Percentiles rank a stretch among this genome's conserved stretches.
Evolutionary conservation across 1,284 basidiomycete species (phyloP).

Genomic region (Pascua sp.): DNA sequence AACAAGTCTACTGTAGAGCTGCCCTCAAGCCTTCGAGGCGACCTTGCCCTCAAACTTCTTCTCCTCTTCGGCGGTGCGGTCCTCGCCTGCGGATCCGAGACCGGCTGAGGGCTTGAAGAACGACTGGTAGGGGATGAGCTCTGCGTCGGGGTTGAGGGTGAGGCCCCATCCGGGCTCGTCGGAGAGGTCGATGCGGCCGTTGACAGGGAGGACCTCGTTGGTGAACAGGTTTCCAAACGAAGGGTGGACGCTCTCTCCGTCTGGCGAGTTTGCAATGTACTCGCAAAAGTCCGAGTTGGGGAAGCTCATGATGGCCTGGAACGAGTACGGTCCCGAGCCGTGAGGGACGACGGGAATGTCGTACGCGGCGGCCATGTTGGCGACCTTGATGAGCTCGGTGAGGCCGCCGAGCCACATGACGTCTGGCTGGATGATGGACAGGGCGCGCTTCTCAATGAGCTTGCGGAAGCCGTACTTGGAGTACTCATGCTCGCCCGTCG

Average conservation of each 20-base stretch:
- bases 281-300: slow-evolving; percentile 47
- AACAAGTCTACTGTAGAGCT: background rate
- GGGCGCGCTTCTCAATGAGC: slow-evolving; percentile 54
- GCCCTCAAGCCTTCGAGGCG: slow-evolving; percentile 9
- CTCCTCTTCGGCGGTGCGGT: slow-evolving; percentile 17
- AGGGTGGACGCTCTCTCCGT: slow-evolving; percentile 54
- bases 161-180: slow-evolving; percentile 56
- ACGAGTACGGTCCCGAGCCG: slow-evolving; percentile 51
- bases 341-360: slow-evolving; percentile 58
- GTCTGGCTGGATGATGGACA: slow-evolving; percentile 57
- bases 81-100: slow-evolving; percentile 34
- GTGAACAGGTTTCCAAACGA: slow-evolving; percentile 57
- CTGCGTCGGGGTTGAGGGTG: slow-evolving; percentile 53
- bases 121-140: slow-evolving; percentile 43
- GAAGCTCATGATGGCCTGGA: slow-evolving; percentile 48
- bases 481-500: slow-evolving; percentile 59
- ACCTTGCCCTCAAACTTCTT: slow-evolving; percentile 9
- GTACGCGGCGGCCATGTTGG: slow-evolving; percentile 45
- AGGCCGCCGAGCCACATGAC: slow-evolving; percentile 56
- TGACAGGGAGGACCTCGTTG: slow-evolving; percentile 54
- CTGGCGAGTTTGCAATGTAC: slow-evolving; percentile 56
- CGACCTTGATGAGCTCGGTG: slow-evolving; percentile 56
- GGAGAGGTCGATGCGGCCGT: slow-evolving; percentile 52
- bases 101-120: slow-evolving; percentile 40
- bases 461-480: slow-evolving; percentile 57